A percentile compares a stretch with the other conserved stretches of the same genome.
Evolutionary conservation across 2,329 filamentous ascomycete genomes (phyloP).

Genomic region (Arthrinium phaeospermum): DNA sequence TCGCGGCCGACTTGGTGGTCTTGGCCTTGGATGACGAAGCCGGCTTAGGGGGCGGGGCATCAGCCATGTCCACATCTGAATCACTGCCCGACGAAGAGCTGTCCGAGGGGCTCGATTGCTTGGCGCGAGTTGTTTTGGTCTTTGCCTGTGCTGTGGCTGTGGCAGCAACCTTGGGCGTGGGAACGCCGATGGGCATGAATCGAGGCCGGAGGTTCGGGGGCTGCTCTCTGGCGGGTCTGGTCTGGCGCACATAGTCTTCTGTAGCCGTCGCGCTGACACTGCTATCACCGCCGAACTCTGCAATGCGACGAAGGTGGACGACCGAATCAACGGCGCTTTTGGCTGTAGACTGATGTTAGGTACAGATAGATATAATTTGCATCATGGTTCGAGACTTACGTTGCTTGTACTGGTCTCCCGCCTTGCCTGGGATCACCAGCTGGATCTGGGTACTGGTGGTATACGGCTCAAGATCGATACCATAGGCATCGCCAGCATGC

Average conservation of each 20-base stretch:
- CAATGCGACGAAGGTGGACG: constrained; percentile 69
- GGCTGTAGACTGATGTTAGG: constrained; percentile 37
- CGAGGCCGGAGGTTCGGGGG: constrained; percentile 71
- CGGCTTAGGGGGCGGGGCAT: constrained; percentile 40
- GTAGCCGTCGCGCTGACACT: constrained; percentile 46
- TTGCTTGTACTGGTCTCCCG: constrained; percentile 58
- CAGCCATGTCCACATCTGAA: constrained; percentile 51
- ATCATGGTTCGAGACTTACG: constrained; percentile 48
- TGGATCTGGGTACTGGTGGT: constrained; percentile 59
- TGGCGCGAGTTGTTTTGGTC: constrained; percentile 21
- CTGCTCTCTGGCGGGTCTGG: constrained; percentile 63
- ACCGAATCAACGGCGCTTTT: constrained; percentile 60
- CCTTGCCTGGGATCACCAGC: constrained; percentile 64
- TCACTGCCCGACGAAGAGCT: constrained; percentile 52
- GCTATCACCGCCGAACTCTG: constrained; percentile 56
- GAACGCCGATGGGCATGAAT: constrained; percentile 69
- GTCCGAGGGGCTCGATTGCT: constrained; percentile 23
- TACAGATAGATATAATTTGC: background rate
- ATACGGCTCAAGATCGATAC: constrained; percentile 58
- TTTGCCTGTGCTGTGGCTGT: constrained; percentile 15
- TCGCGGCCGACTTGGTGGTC: constrained; percentile 28
- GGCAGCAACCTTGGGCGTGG: constrained; percentile 31
- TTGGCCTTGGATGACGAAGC: constrained; percentile 30
- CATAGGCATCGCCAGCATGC: constrained; percentile 69
- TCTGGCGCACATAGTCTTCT: constrained; percentile 49